phyloP scores from a whole-genome alignment of 2,329 filamentous ascomycete species.

The Colletotrichum tanaceti region DNA sequence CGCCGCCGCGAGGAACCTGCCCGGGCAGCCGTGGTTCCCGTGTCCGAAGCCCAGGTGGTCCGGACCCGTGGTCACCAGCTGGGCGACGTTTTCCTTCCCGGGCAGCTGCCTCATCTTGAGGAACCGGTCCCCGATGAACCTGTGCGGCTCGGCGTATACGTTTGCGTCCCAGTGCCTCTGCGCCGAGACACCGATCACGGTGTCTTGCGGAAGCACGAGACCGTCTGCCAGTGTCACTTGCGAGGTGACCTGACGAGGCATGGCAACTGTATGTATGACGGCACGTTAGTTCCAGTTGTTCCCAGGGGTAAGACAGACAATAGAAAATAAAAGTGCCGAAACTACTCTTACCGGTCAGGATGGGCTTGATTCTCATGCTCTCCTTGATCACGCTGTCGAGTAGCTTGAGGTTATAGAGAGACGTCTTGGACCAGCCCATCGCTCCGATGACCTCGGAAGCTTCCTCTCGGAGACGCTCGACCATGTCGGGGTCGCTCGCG shows the following conservation, averaged over 20 bases:
- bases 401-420: slow-evolving; percentile 53
- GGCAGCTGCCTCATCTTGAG: slow-evolving; percentile 4
- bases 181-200: not conserved
- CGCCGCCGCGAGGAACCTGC: slow-evolving; percentile 58
- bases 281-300: too few species aligned
- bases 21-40: slow-evolving; percentile 54
- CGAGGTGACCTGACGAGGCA: not conserved
- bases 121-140: not conserved
- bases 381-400: slow-evolving; percentile 58
- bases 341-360: not conserved
- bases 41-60: slow-evolving; percentile 52
- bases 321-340: too few species aligned
- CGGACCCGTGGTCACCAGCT: slow-evolving; percentile 55
- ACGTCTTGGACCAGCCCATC: slow-evolving; percentile 50
- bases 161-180: not conserved
- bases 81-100: slow-evolving; percentile 44
- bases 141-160: not conserved
- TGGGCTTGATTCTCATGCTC: slow-evolving; percentile 44
- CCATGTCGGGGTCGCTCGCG: slow-evolving; percentile 51
- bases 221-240: slow-evolving; percentile 4
- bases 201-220: not conserved
- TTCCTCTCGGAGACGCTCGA: slow-evolving; percentile 56
- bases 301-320: too few species aligned
- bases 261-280: not conserved
- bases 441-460: slow-evolving; percentile 50